phyloP scores from a whole-genome alignment of 768 basidiomycete species.

The Lentinula guzmanii region DNA sequence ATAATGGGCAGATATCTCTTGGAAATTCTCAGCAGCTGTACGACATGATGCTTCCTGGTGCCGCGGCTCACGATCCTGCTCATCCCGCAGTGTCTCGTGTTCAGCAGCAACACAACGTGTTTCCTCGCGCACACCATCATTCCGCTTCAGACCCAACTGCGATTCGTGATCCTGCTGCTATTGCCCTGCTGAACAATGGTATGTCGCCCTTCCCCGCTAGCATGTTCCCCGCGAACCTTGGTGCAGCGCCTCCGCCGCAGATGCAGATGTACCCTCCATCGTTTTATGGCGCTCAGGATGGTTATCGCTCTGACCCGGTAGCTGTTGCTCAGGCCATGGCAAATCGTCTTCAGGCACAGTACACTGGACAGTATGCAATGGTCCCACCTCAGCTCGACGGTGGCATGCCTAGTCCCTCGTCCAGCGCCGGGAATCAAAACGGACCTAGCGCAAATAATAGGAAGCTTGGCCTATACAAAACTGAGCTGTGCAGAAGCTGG shows the following conservation, averaged over 20 bases:
- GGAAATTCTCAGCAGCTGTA: constrained; percentile 75
- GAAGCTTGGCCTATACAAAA: constrained; percentile 88
- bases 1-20: constrained; percentile 64
- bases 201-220: constrained; percentile 53
- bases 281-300: constrained; percentile 59
- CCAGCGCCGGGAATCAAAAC: constrained; percentile 27
- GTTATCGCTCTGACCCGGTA: constrained; percentile 49
- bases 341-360: constrained; percentile 60
- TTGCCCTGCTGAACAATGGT: constrained; percentile 54
- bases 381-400: constrained; percentile 27
- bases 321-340: constrained; percentile 40
- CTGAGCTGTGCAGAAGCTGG: constrained; percentile 86
- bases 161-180: constrained; percentile 63
- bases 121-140: constrained; percentile 73
- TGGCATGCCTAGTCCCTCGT: constrained; percentile 37
- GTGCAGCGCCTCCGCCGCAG: constrained; percentile 31
- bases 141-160: constrained; percentile 79
- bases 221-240: constrained; percentile 50
- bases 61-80: constrained; percentile 39
- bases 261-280: constrained; percentile 66
- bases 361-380: constrained; percentile 42
- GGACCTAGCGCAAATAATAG: constrained; percentile 90
- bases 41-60: constrained; percentile 67
- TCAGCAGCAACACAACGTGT: constrained; percentile 73
- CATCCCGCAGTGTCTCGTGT: constrained; percentile 67